These are phyloP conservation scores for Phytomonas sp. DNA, from an alignment of 208 protist species.

Conservation along the genomic window DNA sequence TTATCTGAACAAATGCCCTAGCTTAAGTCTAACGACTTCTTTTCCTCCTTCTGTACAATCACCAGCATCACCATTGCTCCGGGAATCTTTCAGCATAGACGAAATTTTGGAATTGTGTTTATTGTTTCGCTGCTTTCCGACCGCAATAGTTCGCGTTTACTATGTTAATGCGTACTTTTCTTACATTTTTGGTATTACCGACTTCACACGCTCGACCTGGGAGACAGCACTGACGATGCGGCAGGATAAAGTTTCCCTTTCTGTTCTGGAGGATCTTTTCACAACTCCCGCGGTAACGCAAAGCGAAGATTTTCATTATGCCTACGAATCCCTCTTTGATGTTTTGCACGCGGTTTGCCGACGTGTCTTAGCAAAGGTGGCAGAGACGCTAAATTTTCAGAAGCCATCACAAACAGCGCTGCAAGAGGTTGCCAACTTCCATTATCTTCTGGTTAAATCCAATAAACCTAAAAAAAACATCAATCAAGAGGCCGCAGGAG, in stretches of 20 bases:
- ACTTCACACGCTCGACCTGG: neutral
- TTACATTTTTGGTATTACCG: neutral
- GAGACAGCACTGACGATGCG: neutral
- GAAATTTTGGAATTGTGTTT: slow-evolving; percentile 44
- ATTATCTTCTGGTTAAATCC: neutral
- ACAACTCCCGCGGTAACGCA: neutral
- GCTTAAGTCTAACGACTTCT: slow-evolving; percentile 15
- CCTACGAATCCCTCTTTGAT: neutral
- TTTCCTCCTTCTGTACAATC: neutral
- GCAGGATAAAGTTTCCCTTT: neutral
- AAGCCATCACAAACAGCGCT: neutral
- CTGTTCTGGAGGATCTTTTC: neutral
- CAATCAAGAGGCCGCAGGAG: slow-evolving; percentile 7
- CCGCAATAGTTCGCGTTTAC: slow-evolving; percentile 35
- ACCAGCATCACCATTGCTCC: slow-evolving; percentile 17
- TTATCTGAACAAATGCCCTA: slow-evolving; percentile 25
- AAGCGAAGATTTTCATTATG: neutral
- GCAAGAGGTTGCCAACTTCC: neutral
- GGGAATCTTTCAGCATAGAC: slow-evolving; percentile 39
- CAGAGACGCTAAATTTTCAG: neutral
- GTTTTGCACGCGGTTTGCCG: neutral
- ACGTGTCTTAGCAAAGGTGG: neutral
- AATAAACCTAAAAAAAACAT: neutral
- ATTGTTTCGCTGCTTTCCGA: slow-evolving; percentile 51
- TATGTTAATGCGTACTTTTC: slow-evolving; percentile 17